These are phyloP conservation scores for Eutrema heterophyllum DNA, from an alignment of 345 rosid genomes.

Conservation along the genomic window DNA sequence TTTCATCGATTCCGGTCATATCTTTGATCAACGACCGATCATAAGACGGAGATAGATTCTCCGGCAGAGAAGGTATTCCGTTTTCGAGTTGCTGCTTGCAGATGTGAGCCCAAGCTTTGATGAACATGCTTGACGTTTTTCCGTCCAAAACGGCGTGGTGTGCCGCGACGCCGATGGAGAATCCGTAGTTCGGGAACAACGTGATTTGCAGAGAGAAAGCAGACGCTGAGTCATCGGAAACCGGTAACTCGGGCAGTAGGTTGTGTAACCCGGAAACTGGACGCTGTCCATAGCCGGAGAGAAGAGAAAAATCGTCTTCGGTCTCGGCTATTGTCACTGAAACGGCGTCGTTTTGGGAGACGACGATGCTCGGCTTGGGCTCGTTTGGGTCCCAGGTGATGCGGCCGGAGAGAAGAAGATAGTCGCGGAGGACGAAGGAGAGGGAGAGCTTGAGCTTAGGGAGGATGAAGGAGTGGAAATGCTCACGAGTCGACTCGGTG, in stretches of 20 bases:
- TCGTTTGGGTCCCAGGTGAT: constrained; percentile 22
- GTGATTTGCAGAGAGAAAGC: constrained; percentile 30
- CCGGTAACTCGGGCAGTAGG: constrained; percentile 20
- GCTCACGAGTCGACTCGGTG: constrained; percentile 3
- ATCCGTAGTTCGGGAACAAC: constrained; percentile 31
- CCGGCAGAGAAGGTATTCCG: not conserved
- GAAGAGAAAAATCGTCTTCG: constrained; percentile 11
- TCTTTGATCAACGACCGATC: constrained; percentile 25
- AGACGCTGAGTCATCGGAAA: constrained; percentile 1
- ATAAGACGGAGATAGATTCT: constrained; percentile 21
- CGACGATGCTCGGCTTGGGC: constrained; percentile 26
- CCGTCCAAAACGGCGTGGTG: constrained; percentile 37
- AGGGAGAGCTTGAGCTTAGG: constrained; percentile 40
- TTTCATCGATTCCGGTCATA: constrained; percentile 6
- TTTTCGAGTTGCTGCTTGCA: constrained; percentile 14
- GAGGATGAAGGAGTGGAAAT: constrained; percentile 29
- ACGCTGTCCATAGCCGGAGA: constrained; percentile 14
- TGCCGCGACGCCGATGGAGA: constrained; percentile 22
- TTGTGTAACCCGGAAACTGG: constrained; percentile 11
- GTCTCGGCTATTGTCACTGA: constrained; percentile 25
- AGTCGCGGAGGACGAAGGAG: constrained; percentile 32
- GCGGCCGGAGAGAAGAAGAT: constrained; percentile 35
- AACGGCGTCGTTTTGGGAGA: constrained; percentile 24
- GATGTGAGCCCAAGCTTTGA: constrained; percentile 36
- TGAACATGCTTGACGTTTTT: constrained; percentile 16